Conservation (phyloP, 805 yeast species). For the Cephaloascus fragrans region DNA sequence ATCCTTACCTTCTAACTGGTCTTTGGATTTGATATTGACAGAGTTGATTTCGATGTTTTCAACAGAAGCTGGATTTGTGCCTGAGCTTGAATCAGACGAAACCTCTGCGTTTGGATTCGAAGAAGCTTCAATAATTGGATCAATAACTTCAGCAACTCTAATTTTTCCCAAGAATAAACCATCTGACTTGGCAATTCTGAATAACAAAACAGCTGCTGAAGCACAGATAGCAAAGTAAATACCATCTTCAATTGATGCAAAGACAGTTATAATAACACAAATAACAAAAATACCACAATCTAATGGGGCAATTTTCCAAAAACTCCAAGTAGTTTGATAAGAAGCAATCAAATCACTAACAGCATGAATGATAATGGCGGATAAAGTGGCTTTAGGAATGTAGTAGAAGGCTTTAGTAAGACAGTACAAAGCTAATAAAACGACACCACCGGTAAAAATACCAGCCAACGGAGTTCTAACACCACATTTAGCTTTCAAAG, state of each 20-base stretch:
- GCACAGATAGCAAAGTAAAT: conserved; percentile 87
- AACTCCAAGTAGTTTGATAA: conserved; percentile 53
- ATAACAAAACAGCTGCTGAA: conserved; percentile 62
- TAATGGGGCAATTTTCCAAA: conserved; percentile 66
- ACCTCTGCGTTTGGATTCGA: conserved; percentile 2
- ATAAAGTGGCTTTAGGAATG: conserved; percentile 82
- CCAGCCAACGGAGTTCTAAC: conserved; percentile 93
- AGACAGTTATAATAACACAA: conserved; percentile 68
- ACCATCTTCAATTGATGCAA: conserved; percentile 77
- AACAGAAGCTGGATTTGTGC: conserved; percentile 14
- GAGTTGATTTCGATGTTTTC: conserved; percentile 4
- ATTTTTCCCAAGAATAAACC: conserved; percentile 80
- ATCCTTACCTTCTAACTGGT: not conserved
- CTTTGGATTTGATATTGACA: not conserved
- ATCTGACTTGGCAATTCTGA: conserved; percentile 69
- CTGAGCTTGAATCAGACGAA: conserved; percentile 6
- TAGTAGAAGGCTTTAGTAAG: conserved; percentile 77
- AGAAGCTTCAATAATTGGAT: conserved; percentile 36
- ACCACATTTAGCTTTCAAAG: conserved; percentile 90
- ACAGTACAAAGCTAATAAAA: conserved; percentile 74
- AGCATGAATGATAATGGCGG: conserved; percentile 89
- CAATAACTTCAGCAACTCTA: conserved; percentile 58
- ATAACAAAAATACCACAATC: conserved; percentile 66
- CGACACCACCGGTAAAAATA: conserved; percentile 82
- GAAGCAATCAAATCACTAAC: conserved; percentile 77